Evolutionary conservation across 2,329 filamentous ascomycete genomes (phyloP), one percentile per base, ranked within the genome.

Genomic region (Verticillium zaregamsianum): DNA sequence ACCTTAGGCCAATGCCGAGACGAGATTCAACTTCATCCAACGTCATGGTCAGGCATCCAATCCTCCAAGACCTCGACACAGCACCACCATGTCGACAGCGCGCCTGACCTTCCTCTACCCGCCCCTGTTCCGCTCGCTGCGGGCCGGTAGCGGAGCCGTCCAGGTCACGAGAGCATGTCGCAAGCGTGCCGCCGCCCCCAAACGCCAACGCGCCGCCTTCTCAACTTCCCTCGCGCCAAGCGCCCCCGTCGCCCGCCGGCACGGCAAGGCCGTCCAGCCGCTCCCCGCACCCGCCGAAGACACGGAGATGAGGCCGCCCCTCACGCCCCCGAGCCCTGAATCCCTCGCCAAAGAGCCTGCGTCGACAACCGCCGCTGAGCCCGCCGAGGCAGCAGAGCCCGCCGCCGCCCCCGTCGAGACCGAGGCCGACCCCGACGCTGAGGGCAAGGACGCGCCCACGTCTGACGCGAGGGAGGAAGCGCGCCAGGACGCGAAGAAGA

Each of bases 31-130:
- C 35, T 20, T 49, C 54, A 59, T 60, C 45, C 25, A 59, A 60
- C 60, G 57, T 37, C 40, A 52, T 37, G 57, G 23, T 23, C 11
- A 37, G 20, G 37, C 57, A 59, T 25, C 37, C 28, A 28, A 28
- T 9, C 37, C 14, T 55, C 23, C 14, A 11, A 20, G 8, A 35
- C 20, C 12, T 37, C 55, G 3, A 49, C 60, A 52, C 45, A 23
- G 23, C 45, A 52, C 45, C 59, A 72, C 68, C 64, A 91, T 91
- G 86, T 81, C 87, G 65, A 80, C 83, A 28, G 77, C 80, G 63
- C 82, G 88, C 69, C 78, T 91, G 63, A 84, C 85, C 17, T 91
- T 91, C 69, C 79, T 91, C 20, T 91, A 90, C 67, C 88, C 89
- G 55, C 86, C 87, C 67, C 74, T 91, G 60, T 84, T 89, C 73